A percentile compares a stretch with the other conserved stretches of the same genome.
Conservation (phyloP, 768 basidiomycete species). For the Pholiota microspora region DNA sequence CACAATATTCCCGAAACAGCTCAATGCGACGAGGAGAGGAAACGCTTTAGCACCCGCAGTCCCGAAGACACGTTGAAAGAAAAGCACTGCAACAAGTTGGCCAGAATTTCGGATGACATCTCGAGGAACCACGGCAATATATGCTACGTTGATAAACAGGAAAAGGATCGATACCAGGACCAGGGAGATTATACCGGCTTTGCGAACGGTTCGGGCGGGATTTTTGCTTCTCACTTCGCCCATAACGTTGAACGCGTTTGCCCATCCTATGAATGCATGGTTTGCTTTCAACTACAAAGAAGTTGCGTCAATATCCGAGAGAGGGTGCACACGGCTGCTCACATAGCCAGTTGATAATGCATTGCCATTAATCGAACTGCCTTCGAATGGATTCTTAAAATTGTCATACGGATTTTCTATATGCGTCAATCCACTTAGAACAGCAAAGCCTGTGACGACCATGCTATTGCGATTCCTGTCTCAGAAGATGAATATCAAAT, state of each 20-base stretch:
- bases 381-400: slow-evolving; percentile 56
- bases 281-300: slow-evolving; percentile 31
- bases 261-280: slow-evolving; percentile 31
- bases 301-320: neutral
- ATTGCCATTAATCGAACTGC: slow-evolving; percentile 43
- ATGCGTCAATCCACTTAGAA: slow-evolving; percentile 51
- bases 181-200: slow-evolving; percentile 41
- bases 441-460: slow-evolving; percentile 55
- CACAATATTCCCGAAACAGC: slow-evolving; percentile 38
- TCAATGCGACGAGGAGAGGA: slow-evolving; percentile 29
- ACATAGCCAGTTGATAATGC: slow-evolving; percentile 36
- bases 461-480: slow-evolving; percentile 25
- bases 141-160: slow-evolving; percentile 43
- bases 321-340: too few relatives aligned
- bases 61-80: slow-evolving; percentile 32
- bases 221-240: slow-evolving; percentile 37
- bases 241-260: slow-evolving; percentile 43
- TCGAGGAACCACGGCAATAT: slow-evolving; percentile 32
- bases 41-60: slow-evolving; percentile 24
- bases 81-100: slow-evolving; percentile 32
- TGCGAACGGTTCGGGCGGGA: slow-evolving; percentile 44
- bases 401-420: slow-evolving; percentile 53
- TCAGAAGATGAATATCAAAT: neutral
- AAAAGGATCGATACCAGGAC: slow-evolving; percentile 39
- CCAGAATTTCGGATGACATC: slow-evolving; percentile 33